phyloP scores from a whole-genome alignment of 129 eudicot species.

The Chrysanthemum seticuspe region DNA sequence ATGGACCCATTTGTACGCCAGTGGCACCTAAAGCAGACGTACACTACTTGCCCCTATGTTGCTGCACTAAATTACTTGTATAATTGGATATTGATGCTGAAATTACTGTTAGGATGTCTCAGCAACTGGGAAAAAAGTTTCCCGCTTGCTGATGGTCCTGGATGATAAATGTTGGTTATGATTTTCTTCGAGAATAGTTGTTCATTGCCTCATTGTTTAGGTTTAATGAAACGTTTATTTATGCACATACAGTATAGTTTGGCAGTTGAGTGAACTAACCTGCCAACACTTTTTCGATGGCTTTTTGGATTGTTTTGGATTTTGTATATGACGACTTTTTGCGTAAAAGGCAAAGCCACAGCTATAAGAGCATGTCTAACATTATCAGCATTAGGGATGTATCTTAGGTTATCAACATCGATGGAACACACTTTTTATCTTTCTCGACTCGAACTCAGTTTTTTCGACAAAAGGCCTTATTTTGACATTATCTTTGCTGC shows the following conservation, averaged over 20 bases:
- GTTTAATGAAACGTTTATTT: background rate
- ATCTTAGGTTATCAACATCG: no score
- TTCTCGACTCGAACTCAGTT: no score
- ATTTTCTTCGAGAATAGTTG: background rate
- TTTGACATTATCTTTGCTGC: no score
- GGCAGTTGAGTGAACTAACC: background rate
- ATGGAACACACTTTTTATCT: no score
- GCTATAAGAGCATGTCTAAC: no score
- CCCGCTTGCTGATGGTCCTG: conserved; percentile 8
- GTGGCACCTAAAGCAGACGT: conserved; percentile 49
- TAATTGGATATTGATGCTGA: conserved; percentile 9
- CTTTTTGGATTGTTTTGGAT: no score
- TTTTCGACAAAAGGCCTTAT: no score
- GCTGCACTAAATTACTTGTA: conserved; percentile 1
- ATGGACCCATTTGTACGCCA: conserved; percentile 90
- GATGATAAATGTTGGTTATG: conserved; percentile 8
- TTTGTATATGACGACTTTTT: no score
- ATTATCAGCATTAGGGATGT: no score
- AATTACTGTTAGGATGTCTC: conserved; percentile 1
- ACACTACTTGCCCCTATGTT: background rate
- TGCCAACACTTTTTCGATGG: no score
- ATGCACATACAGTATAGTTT: conserved; percentile 2
- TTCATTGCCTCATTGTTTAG: background rate
- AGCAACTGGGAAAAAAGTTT: conserved; percentile 8
- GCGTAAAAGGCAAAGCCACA: no score